phyloP scores from a whole-genome alignment of 768 basidiomycete genomes.

The Mycena filopes region DNA sequence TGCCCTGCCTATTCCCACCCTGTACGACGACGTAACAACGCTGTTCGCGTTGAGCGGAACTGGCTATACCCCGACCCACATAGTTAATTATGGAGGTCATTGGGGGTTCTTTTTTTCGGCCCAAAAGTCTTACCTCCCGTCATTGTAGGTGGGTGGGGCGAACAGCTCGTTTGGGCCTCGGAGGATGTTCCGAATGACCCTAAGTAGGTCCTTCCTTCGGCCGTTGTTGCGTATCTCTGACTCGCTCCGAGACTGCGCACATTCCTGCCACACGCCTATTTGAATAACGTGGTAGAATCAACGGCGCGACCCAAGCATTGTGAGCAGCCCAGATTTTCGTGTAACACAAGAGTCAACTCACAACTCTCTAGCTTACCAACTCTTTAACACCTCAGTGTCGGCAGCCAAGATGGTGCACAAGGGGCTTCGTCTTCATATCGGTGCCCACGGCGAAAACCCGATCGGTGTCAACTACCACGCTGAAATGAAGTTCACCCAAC shows the following conservation, averaged over 20 bases:
- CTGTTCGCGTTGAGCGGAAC: conserved; percentile 76
- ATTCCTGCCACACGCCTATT: conserved; percentile 71
- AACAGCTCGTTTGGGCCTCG: conserved; percentile 74
- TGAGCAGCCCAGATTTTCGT: conserved; percentile 47
- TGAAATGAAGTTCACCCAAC: conserved; percentile 73
- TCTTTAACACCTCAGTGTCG: conserved; percentile 77
- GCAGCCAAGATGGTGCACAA: conserved; percentile 75
- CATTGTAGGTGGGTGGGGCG: conserved; percentile 71
- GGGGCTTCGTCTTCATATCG: conserved; percentile 72
- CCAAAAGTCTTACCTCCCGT: too few relatives aligned
- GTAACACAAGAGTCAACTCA: conserved; percentile 6
- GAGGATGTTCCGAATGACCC: conserved; percentile 73
- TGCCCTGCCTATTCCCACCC: conserved; percentile 68
- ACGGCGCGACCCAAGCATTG: conserved; percentile 69
- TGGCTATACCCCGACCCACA: conserved; percentile 77
- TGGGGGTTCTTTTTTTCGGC: too few relatives aligned
- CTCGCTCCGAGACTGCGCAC: conserved; percentile 60
- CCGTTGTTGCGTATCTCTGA: not conserved
- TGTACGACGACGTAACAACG: conserved; percentile 75
- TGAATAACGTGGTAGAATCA: conserved; percentile 70
- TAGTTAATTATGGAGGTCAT: conserved; percentile 87
- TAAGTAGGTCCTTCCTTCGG: conserved; percentile 57
- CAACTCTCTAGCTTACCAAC: conserved; percentile 58
- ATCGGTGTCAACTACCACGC: conserved; percentile 81
- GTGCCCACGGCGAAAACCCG: conserved; percentile 80